These are phyloP conservation scores for Psilocybe cyanescens DNA, from an alignment of 768 basidiomycete genomes.

Conservation along the genomic window DNA sequence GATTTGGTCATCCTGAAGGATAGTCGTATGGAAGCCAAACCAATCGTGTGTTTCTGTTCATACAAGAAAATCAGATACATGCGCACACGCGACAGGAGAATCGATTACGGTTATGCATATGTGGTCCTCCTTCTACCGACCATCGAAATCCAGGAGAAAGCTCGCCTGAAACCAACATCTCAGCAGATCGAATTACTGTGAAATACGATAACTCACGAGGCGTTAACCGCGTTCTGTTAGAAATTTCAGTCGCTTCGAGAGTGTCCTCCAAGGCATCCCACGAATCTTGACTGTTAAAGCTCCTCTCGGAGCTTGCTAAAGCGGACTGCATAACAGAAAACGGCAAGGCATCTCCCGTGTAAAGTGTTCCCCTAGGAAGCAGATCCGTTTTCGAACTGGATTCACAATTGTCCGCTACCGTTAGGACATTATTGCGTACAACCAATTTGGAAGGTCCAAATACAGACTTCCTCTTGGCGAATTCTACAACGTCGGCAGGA, in stretches of 20 bases:
- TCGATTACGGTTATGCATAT: constrained; percentile 15
- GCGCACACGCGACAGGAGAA: background rate
- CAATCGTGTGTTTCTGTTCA: constrained; percentile 15
- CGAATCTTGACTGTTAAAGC: constrained; percentile 9
- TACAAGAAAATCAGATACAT: background rate
- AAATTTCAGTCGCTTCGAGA: background rate
- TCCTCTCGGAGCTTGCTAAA: background rate
- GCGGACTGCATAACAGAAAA: background rate
- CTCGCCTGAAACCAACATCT: constrained; percentile 2
- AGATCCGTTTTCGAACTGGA: background rate
- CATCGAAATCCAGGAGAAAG: constrained; percentile 11
- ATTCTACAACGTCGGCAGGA: constrained; percentile 4
- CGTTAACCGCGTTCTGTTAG: background rate
- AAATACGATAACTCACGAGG: constrained; percentile 3
- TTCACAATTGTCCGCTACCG: background rate
- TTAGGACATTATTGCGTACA: background rate
- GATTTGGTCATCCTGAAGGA: constrained; percentile 14
- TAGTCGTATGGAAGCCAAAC: constrained; percentile 19
- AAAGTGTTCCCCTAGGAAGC: constrained; percentile 9
- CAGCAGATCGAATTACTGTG: background rate
- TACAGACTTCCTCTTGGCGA: constrained; percentile 10
- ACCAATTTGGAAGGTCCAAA: constrained; percentile 13
- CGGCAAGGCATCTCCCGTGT: constrained; percentile 1
- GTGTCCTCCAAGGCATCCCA: background rate
- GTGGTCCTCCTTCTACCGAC: constrained; percentile 13